phyloP scores from a whole-genome alignment of 1,139 yeast genomes.

The Yamadazyma atmosphaerica region DNA sequence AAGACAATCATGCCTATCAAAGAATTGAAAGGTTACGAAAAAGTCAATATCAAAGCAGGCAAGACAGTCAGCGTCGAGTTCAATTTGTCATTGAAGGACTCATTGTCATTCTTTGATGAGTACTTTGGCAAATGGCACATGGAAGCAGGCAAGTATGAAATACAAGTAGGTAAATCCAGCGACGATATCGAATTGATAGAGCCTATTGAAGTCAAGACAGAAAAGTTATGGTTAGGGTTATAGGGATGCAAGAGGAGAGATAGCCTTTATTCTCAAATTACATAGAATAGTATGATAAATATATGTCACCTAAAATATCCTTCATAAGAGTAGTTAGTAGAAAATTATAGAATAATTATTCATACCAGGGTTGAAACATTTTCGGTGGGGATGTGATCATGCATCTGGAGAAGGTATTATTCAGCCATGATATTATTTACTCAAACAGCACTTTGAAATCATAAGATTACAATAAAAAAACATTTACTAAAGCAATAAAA shows the following conservation, averaged over 20 bases:
- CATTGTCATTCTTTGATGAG: slow-evolving; percentile 56
- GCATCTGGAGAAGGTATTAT: too few species aligned
- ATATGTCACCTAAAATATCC: background rate
- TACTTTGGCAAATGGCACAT: slow-evolving; percentile 35
- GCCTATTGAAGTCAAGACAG: slow-evolving; percentile 28
- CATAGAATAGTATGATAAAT: too few species aligned
- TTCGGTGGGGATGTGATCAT: too few species aligned
- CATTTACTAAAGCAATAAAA: background rate
- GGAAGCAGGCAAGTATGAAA: slow-evolving; percentile 19
- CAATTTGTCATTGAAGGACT: slow-evolving; percentile 40
- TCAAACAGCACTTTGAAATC: background rate
- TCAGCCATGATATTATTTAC: too few species aligned
- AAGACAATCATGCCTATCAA: slow-evolving; percentile 50
- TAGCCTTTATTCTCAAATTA: too few species aligned
- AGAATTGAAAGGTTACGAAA: slow-evolving; percentile 56
- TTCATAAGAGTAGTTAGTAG: background rate
- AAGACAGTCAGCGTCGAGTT: slow-evolving; percentile 34
- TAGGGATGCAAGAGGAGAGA: slow-evolving; percentile 4
- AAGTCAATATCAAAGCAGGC: slow-evolving; percentile 43
- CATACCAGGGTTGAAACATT: too few species aligned
- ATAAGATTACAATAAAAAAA: too few species aligned
- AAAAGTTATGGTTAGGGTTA: slow-evolving; percentile 21
- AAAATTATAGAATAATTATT: too few species aligned
- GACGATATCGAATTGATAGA: slow-evolving; percentile 29
- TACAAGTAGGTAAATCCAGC: slow-evolving; percentile 40